phyloP scores from a whole-genome alignment of 139 green algal genomes.

The Spirogloea muscicola region DNA sequence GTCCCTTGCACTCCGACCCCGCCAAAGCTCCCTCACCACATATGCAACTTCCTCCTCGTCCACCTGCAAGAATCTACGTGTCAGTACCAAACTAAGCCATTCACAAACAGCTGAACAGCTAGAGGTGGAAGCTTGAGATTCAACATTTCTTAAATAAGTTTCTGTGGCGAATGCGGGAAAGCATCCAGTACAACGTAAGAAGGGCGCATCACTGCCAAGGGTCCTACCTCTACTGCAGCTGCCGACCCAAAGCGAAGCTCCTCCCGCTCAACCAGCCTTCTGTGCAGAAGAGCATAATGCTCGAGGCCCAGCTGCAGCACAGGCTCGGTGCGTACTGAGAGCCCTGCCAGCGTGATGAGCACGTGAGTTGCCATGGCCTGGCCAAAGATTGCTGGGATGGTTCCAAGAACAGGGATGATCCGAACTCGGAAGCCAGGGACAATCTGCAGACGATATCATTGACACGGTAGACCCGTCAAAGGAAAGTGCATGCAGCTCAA shows the following conservation, averaged over 20 bases:
- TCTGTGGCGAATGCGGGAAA: no score
- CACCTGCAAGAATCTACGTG: no score
- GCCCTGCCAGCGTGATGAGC: slow-evolving; percentile 68
- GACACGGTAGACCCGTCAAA: no score
- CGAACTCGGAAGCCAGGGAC: slow-evolving; percentile 92
- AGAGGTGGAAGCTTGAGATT: no score
- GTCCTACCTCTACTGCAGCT: slow-evolving; percentile 15
- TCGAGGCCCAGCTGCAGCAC: slow-evolving; percentile 59
- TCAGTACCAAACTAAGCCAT: no score
- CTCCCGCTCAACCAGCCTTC: slow-evolving; percentile 74
- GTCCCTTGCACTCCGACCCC: slow-evolving; percentile 43
- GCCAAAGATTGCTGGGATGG: slow-evolving; percentile 87
- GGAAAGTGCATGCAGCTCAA: no score
- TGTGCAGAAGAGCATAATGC: slow-evolving; percentile 59
- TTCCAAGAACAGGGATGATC: slow-evolving; percentile 93
- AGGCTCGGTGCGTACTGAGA: slow-evolving; percentile 62
- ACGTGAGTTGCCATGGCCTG: slow-evolving; percentile 78
- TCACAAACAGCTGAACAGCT: no score
- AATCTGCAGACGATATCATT: no score
- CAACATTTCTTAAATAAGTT: no score
- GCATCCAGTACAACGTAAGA: no score
- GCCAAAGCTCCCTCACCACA: slow-evolving; percentile 51
- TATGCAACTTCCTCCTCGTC: slow-evolving; percentile 53
- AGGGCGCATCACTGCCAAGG: no score
- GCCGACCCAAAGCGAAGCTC: slow-evolving; percentile 40